Base-by-base conservation (phyloP, 306 rosid species). In the Malus sieversii region DNA sequence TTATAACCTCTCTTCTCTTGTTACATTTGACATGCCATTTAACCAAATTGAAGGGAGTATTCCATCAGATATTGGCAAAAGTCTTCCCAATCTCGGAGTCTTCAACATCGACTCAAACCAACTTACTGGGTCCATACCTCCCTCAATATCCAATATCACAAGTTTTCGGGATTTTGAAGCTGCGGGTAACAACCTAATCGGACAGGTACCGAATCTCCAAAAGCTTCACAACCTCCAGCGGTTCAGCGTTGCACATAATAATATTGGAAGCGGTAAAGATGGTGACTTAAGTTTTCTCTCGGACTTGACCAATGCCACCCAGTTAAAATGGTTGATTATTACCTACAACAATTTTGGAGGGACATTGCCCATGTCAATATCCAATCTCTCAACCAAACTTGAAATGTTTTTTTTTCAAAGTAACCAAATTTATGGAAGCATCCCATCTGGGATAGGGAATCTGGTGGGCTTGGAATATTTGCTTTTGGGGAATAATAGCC, bases 161-260 rank as follows among this genome's bases (percentile, higher is more conserved):
- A 57, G 5, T 57, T 0, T 19, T 8, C 4, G 0, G 5, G 0
- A 0, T 0, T 2, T 20, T 57, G 2, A 3, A 0, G 4, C 9
- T 57, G 2, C 0, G 3, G 0, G 0, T 0, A 57, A 57, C 62
- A 57, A n/a, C 0, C 14, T 57, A 0, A 57, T 22, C 0, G 29
- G 62, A 0, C 62, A 2, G 62, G 4, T 57, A 4, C 62, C 4
- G 0, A 23, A 57, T 57, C n/a, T 57, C 4, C 23, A 11, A 19
- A 57, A 57, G 62, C 29, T 57, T 57, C 61, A n/a, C 20, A n/a
- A 55, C 27, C 25, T 55, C 8, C 4, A 0, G 25, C 0, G 0
- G 0, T 55, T 55, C 12, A 23, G 25, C 25, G 25, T 23, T 23
- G 25, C 25, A 23, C 25, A 23, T 91, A 40, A 8, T 40, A 7